Evolutionary conservation across 2,329 filamentous ascomycete species (phyloP).

Genomic region (Mariannaea sp.): DNA sequence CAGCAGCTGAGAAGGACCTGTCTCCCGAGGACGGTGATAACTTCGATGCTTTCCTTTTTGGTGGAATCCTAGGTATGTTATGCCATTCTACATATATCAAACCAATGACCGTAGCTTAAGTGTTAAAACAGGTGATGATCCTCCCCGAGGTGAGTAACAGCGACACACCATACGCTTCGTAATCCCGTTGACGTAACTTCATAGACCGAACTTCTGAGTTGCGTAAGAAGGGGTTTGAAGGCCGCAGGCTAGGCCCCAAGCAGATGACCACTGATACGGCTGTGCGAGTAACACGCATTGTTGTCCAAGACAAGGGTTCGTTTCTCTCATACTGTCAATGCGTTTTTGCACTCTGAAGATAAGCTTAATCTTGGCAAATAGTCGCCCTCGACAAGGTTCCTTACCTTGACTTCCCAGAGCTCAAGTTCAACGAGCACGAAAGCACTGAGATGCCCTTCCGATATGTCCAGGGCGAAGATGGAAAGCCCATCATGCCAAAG

Average conservation of each 20-base stretch:
- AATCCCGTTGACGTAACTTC: constrained; percentile 20
- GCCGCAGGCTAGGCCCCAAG: constrained; percentile 83
- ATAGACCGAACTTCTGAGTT: constrained; percentile 93
- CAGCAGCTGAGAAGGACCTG: constrained; percentile 79
- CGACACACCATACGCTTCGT: constrained; percentile 1
- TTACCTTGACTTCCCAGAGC: constrained; percentile 86
- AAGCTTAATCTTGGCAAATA: constrained; percentile 44
- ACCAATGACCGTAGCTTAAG: constrained; percentile 18
- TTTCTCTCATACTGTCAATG: constrained; percentile 9
- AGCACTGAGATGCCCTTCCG: constrained; percentile 98
- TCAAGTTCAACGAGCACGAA: constrained; percentile 88
- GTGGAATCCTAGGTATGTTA: constrained; percentile 83
- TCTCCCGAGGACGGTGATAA: constrained; percentile 78
- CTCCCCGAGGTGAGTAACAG: constrained; percentile 74
- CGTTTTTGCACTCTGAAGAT: background rate
- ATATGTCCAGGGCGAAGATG: constrained; percentile 78
- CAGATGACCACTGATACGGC: constrained; percentile 99
- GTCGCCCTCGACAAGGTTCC: constrained; percentile 77
- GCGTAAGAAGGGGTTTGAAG: constrained; percentile 88
- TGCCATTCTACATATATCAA: background rate
- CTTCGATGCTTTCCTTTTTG: constrained; percentile 94
- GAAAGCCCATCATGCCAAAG: constrained; percentile 87
- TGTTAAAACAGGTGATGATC: constrained; percentile 77
- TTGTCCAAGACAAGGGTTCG: constrained; percentile 82
- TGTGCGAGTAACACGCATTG: constrained; percentile 87